Evolutionary conservation across 2,329 filamentous ascomycete species (phyloP).

Genomic region (Sclerotinia subarctica): DNA sequence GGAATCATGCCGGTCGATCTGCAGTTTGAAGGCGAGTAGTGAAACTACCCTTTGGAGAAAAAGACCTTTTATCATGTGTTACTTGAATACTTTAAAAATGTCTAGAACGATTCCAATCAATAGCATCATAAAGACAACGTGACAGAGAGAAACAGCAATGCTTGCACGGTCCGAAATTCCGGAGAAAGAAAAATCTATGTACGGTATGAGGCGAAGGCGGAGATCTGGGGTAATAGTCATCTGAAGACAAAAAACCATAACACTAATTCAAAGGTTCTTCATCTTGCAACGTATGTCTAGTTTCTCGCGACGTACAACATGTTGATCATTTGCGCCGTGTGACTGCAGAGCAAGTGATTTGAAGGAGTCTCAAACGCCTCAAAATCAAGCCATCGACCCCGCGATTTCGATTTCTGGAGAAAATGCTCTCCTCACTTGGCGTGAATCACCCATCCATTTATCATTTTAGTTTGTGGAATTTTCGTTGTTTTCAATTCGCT

Average conservation of each 20-base stretch:
- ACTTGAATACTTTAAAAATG: background rate
- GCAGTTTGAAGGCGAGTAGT: background rate
- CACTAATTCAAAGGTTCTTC: slow-evolving; percentile 6
- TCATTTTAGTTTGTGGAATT: background rate
- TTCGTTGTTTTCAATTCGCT: background rate
- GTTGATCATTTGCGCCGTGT: slow-evolving; percentile 1
- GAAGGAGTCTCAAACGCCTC: background rate
- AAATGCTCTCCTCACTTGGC: background rate
- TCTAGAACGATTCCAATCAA: background rate
- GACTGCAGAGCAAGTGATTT: slow-evolving; percentile 1
- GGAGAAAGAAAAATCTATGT: background rate
- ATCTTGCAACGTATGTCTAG: background rate
- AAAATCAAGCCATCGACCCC: slow-evolving; percentile 1
- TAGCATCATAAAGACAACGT: background rate
- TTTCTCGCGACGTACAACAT: slow-evolving; percentile 2
- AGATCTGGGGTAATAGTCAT: slow-evolving; percentile 15
- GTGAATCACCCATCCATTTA: background rate
- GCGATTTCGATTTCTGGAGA: slow-evolving; percentile 10
- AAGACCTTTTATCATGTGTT: background rate
- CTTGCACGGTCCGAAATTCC: slow-evolving; percentile 15
- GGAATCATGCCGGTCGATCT: slow-evolving; percentile 14
- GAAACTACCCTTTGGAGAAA: background rate
- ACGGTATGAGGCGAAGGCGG: background rate
- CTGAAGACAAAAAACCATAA: slow-evolving; percentile 5
- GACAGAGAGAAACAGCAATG: background rate